A percentile compares a stretch with the other conserved stretches of the same genome.
phyloP scores from a whole-genome alignment of 2,329 filamentous ascomycete genomes.

The Capronia epimyces region DNA sequence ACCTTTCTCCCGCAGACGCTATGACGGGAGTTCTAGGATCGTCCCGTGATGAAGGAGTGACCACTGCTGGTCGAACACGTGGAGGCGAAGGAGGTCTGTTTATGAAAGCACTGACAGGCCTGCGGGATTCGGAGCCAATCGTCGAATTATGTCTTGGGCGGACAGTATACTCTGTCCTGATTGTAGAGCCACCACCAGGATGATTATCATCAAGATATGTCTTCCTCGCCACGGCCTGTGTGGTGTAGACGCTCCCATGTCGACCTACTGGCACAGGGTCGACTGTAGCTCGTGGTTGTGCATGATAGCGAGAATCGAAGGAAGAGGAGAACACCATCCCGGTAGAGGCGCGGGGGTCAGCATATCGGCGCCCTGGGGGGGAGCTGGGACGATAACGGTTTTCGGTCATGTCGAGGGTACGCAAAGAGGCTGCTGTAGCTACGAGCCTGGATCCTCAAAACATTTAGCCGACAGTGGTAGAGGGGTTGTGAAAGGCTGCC shows the following conservation, averaged over 20 bases:
- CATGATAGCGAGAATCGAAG: constrained; percentile 25
- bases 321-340: constrained; percentile 24
- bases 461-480: constrained; percentile 6
- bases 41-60: constrained; percentile 19
- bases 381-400: constrained; percentile 23
- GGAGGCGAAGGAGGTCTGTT: constrained; percentile 22
- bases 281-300: constrained; percentile 15
- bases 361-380: constrained; percentile 17
- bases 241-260: constrained; percentile 22
- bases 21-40: constrained; percentile 18
- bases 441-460: not conserved
- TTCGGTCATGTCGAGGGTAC: constrained; percentile 18
- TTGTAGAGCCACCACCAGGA: constrained; percentile 18
- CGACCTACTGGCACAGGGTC: constrained; percentile 17
- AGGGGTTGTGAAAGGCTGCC: not conserved
- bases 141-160: constrained; percentile 28
- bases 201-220: constrained; percentile 24
- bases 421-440: not conserved
- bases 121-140: constrained; percentile 20
- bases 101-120: constrained; percentile 25
- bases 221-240: constrained; percentile 24
- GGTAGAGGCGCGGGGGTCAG: constrained; percentile 25
- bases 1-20: constrained; percentile 15
- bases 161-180: constrained; percentile 28
- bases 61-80: constrained; percentile 26